Conservation (phyloP, 2,329 filamentous ascomycete genomes). For the Diaporthe capsici region DNA sequence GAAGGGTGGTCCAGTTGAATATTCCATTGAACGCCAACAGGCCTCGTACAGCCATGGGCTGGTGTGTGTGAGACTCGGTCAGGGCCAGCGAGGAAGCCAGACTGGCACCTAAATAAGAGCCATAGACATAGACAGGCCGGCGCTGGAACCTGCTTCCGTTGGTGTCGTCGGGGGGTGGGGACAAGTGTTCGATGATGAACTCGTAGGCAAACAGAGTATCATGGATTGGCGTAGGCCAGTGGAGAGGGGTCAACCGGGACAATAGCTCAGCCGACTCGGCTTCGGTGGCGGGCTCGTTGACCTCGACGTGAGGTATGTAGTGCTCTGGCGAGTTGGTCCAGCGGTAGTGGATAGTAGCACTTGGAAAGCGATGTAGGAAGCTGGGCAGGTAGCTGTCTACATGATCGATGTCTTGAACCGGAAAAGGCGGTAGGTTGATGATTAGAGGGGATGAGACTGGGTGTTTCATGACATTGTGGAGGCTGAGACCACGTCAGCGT, state of each 20-base stretch:
- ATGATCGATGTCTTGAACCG: conserved; percentile 48
- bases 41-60: conserved; percentile 64
- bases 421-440: conserved; percentile 68
- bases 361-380: conserved; percentile 59
- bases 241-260: conserved; percentile 45
- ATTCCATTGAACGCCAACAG: conserved; percentile 71
- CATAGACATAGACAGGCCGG: conserved; percentile 65
- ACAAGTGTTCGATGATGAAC: conserved; percentile 64
- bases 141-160: conserved; percentile 44
- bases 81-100: conserved; percentile 70
- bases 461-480: conserved; percentile 61
- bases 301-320: neutral
- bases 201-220: conserved; percentile 68
- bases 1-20: conserved; percentile 75
- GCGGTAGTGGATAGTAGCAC: conserved; percentile 72
- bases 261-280: neutral
- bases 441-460: conserved; percentile 61
- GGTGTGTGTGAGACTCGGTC: conserved; percentile 64
- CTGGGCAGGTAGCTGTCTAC: conserved; percentile 52
- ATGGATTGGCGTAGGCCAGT: conserved; percentile 71
- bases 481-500: conserved; percentile 51
- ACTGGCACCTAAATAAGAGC: conserved; percentile 70
- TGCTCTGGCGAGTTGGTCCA: conserved; percentile 56
- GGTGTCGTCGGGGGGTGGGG: conserved; percentile 48
- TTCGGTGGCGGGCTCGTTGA: neutral